Conservation (phyloP, 1,284 basidiomycete species). For the Cutaneotrichosporon sp. region DNA sequence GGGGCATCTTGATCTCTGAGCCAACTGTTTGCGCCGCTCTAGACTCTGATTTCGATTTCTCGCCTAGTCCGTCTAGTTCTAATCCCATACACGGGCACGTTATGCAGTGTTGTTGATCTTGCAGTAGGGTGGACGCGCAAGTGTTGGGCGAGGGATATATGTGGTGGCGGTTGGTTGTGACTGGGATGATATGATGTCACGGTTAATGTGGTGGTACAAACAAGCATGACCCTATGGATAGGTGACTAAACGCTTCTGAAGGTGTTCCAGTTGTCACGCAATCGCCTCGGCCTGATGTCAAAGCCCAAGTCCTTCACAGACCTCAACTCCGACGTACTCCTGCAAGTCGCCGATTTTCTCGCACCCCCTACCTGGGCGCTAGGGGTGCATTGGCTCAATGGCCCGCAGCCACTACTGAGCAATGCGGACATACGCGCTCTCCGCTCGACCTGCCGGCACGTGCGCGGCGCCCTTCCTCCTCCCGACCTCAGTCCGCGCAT, state of each 20-base stretch:
- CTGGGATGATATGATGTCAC: not conserved
- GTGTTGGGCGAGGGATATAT: not conserved
- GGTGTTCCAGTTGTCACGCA: not conserved
- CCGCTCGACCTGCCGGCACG: constrained; percentile 3
- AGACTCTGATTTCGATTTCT: not conserved
- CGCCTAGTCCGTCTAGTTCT: not conserved
- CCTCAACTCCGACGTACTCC: constrained; percentile 18
- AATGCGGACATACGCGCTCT: constrained; percentile 6
- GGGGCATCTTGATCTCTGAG: not conserved
- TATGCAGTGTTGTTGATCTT: not conserved
- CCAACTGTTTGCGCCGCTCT: not conserved
- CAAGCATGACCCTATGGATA: not conserved
- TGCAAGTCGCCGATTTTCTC: constrained; percentile 7
- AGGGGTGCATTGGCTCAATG: constrained; percentile 4
- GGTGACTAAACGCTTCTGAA: not conserved
- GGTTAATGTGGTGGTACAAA: not conserved
- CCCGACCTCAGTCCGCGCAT: not conserved
- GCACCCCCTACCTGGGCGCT: not conserved
- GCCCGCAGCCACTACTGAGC: not conserved
- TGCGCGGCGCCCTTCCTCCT: not conserved
- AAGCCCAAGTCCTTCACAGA: constrained; percentile 2
- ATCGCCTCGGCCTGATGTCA: not conserved
- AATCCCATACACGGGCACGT: not conserved
- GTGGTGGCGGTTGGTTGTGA: not conserved
- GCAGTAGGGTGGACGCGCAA: not conserved